A percentile compares a stretch with the other conserved stretches of the same genome.
phyloP scores from a whole-genome alignment of 139 green algal species.

The Chlamydomonas sp. region DNA sequence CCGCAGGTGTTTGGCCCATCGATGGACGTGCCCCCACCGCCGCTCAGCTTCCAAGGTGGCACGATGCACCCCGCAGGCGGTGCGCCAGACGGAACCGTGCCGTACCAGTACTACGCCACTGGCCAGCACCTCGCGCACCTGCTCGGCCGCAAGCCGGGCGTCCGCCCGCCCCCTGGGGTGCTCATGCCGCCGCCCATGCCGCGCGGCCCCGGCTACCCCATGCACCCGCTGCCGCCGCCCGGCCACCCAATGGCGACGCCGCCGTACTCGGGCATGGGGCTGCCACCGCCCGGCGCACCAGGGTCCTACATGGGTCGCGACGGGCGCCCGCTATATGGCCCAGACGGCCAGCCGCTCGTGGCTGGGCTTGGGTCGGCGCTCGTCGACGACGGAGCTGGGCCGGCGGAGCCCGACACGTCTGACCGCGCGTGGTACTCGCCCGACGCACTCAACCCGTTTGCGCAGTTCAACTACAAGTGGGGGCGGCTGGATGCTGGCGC shows the following conservation, averaged over 20 bases:
- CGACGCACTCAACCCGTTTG: conserved; percentile 6
- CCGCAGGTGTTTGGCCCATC: too few species aligned
- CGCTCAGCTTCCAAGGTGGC: neutral
- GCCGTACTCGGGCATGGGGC: neutral
- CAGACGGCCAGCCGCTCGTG: neutral
- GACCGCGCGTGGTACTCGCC: neutral
- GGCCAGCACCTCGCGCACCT: neutral
- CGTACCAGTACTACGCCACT: neutral
- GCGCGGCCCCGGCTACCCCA: conserved; percentile 1
- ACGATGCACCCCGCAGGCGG: neutral
- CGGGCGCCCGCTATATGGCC: neutral
- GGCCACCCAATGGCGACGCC: conserved; percentile 3
- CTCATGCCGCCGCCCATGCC: neutral
- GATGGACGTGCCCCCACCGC: too few species aligned
- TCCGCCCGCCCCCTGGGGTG: neutral
- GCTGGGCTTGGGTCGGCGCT: neutral
- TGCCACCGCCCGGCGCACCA: too few species aligned
- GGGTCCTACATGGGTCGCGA: neutral
- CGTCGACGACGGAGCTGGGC: conserved; percentile 18
- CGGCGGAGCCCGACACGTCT: neutral
- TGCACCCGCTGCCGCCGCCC: conserved; percentile 11
- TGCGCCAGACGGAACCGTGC: neutral
- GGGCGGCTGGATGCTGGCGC: neutral
- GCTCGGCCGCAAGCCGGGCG: neutral
- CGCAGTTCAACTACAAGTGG: conserved; percentile 12